Conservation (phyloP, 352 stramenopile species). For the Phytophthora pinifolia region DNA sequence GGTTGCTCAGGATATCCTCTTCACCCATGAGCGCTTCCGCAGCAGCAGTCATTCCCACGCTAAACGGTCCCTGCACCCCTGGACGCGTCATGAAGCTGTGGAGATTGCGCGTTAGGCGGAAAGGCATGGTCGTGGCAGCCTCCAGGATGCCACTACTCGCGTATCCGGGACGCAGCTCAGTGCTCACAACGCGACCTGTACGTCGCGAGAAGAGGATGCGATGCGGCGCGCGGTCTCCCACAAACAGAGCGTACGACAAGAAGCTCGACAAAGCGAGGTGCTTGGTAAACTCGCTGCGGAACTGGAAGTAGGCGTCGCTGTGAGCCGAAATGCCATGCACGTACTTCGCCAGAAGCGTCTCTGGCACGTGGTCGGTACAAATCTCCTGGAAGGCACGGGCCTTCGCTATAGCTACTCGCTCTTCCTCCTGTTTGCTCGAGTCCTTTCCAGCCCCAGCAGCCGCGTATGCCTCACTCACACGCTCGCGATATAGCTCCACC, state of each 20-base stretch:
- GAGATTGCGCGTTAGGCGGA: slow-evolving; percentile 88
- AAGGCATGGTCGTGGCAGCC: slow-evolving; percentile 81
- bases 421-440: slow-evolving; percentile 57
- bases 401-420: slow-evolving; percentile 63
- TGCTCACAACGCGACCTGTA: slow-evolving; percentile 82
- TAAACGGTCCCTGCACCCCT: slow-evolving; percentile 86
- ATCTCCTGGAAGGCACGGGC: slow-evolving; percentile 78
- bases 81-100: slow-evolving; percentile 86
- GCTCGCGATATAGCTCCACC: slow-evolving; percentile 76
- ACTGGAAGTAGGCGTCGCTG: slow-evolving; percentile 85
- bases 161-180: slow-evolving; percentile 83
- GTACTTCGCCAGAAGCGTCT: slow-evolving; percentile 86
- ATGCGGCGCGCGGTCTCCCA: slow-evolving; percentile 83
- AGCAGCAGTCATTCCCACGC: slow-evolving; percentile 76
- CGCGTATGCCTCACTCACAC: slow-evolving; percentile 71
- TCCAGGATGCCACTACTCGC: slow-evolving; percentile 83
- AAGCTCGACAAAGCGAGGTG: slow-evolving; percentile 85
- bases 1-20: slow-evolving; percentile 82
- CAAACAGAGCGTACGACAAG: slow-evolving; percentile 84
- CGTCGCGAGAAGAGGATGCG: slow-evolving; percentile 80
- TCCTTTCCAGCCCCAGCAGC: slow-evolving; percentile 30
- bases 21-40: slow-evolving; percentile 84
- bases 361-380: slow-evolving; percentile 74
- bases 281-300: slow-evolving; percentile 86
- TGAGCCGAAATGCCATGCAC: slow-evolving; percentile 72